Evolutionary conservation across 805 yeast species (phyloP).

Genomic region (Metschnikowia chrysomelidarum): DNA sequence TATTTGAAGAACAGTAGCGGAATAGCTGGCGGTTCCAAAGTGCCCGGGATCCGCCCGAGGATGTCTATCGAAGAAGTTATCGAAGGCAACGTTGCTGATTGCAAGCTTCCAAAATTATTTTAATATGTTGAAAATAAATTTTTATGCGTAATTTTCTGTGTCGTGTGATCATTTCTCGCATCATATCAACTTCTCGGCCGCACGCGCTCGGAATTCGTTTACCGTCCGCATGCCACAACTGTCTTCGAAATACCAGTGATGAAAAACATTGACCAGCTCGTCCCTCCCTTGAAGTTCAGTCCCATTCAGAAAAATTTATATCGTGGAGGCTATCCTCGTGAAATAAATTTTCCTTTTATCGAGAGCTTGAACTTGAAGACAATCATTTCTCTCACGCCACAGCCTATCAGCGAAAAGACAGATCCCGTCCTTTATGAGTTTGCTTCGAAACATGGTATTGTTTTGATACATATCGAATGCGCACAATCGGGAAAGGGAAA

Average conservation of each 20-base stretch:
- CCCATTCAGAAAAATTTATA: constrained; percentile 67
- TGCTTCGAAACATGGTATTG: constrained; percentile 53
- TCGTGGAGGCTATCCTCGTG: constrained; percentile 86
- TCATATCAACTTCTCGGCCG: too few relatives aligned
- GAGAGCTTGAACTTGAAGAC: constrained; percentile 63
- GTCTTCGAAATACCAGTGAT: constrained; percentile 1
- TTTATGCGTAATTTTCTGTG: too few relatives aligned
- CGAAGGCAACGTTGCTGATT: constrained; percentile 67
- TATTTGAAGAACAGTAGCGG: constrained; percentile 78
- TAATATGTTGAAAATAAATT: background rate
- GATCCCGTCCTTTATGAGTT: constrained; percentile 54
- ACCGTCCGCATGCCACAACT: too few relatives aligned
- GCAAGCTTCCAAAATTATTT: constrained; percentile 27
- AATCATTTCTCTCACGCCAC: constrained; percentile 77
- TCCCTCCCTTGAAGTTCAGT: constrained; percentile 80
- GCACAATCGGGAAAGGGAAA: constrained; percentile 71
- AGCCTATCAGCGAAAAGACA: constrained; percentile 54
- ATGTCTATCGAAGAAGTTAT: constrained; percentile 79
- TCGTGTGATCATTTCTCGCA: too few relatives aligned
- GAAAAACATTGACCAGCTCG: constrained; percentile 26
- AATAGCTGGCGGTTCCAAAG: constrained; percentile 65
- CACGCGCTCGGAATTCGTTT: too few relatives aligned
- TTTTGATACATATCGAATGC: constrained; percentile 64
- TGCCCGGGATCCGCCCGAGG: constrained; percentile 59
- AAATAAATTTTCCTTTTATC: constrained; percentile 67